Evolutionary conservation across 2,329 filamentous ascomycete genomes (phyloP).

Genomic region (Tothia fuscella): DNA sequence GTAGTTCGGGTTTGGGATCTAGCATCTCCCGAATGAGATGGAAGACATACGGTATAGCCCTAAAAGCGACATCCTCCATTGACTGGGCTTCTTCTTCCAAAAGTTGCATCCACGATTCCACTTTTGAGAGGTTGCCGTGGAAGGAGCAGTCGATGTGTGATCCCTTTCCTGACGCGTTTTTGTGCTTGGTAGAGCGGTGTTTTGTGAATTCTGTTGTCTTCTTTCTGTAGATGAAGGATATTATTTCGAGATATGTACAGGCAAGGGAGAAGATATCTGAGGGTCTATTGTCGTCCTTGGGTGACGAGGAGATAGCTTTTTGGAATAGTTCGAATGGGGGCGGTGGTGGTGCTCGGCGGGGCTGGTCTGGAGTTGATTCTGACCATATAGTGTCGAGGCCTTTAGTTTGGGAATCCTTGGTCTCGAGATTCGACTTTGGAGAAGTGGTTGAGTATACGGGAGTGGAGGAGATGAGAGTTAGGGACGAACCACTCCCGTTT

Average conservation of each 20-base stretch:
- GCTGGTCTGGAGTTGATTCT: neutral
- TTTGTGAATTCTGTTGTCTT: slow-evolving; percentile 52
- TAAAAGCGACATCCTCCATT: slow-evolving; percentile 24
- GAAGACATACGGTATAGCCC: slow-evolving; percentile 30
- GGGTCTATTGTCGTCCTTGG: slow-evolving; percentile 14
- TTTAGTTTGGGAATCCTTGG: too few species aligned
- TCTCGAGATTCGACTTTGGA: too few species aligned
- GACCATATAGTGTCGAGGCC: neutral
- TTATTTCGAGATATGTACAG: slow-evolving; percentile 59
- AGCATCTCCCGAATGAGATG: slow-evolving; percentile 32
- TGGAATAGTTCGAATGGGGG: slow-evolving; percentile 28
- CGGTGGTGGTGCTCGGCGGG: slow-evolving; percentile 11
- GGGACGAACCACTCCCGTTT: neutral
- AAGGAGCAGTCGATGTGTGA: slow-evolving; percentile 58
- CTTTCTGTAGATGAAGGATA: slow-evolving; percentile 58
- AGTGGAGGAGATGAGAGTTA: neutral
- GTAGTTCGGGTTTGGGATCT: slow-evolving; percentile 25
- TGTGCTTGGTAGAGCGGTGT: slow-evolving; percentile 55
- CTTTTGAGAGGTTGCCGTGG: slow-evolving; percentile 56
- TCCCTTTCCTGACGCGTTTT: slow-evolving; percentile 34
- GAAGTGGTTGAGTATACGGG: neutral
- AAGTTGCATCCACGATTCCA: slow-evolving; percentile 54
- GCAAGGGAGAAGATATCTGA: slow-evolving; percentile 60
- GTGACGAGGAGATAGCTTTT: slow-evolving; percentile 31
- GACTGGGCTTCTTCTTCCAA: slow-evolving; percentile 42